Evolutionary conservation across 257 asterid species (phyloP), one percentile per base, ranked within the genome.

Genomic region (Solanum virginianum): DNA sequence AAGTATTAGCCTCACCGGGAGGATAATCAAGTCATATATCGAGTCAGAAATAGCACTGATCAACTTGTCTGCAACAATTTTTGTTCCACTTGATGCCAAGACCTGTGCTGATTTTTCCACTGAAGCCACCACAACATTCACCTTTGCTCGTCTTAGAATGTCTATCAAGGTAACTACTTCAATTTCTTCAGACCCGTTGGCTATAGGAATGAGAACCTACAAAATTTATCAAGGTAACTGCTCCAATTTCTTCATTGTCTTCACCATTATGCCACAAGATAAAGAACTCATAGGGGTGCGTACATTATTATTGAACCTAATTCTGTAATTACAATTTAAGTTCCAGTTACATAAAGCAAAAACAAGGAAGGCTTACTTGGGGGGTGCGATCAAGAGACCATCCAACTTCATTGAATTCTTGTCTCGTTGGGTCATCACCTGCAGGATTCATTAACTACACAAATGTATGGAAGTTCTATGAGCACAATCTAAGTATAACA

Each of bases 141-240:
- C 94, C 86, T 95, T 93, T 54, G 99, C 97, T 84, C 99, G 90
- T 85, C 99, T 87, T 86, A 96, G 85, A 80, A 95, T 88, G 89
- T 96, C 99, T 74, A 94, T 85, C 24, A 92, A 54, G 32, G 96
- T 91, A 66, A 93, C 96, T 88, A 96, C 91, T 90, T 96, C 98
- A 85, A 92, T 93, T 85, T 92, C 99, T 91, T 96, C 98, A 86
- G 81, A 95, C 54, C 98, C 98, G 86, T 95, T 95, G 24, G 98
- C 98, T 86, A 96, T 90, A 79, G 98, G 98, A 88, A 96, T 80
- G 60, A 96, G 95, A 80, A 94, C 96, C 98, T 96, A 89, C 8
- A 65, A 85, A 68, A 85, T 36, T 36, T 36, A 36, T 36, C 36
- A 36, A 36, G 41, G 41, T 36, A 36, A 36, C 41, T 36, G 4